A percentile compares a stretch with the other conserved stretches of the same genome.
Conservation (phyloP, 116 monocot genomes). For the Papilionanthe hybrid region DNA sequence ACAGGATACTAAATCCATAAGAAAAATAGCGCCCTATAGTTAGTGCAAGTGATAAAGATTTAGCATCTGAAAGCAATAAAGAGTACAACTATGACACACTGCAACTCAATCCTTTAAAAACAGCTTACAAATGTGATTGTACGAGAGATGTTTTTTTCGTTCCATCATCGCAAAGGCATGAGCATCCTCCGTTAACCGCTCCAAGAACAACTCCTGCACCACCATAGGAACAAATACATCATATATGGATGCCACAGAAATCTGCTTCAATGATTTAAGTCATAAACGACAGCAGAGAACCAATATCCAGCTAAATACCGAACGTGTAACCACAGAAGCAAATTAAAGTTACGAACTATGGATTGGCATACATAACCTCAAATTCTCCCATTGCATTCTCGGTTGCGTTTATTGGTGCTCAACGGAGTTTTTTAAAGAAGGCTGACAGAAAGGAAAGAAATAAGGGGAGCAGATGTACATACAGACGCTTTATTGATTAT, state of each 20-base stretch:
- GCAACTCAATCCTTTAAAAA: neutral
- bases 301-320: neutral
- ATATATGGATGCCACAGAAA: neutral
- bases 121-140: slow-evolving; percentile 44
- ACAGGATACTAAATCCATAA: neutral
- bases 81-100: neutral
- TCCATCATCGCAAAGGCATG: slow-evolving; percentile 18
- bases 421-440: neutral
- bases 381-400: neutral
- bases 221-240: neutral
- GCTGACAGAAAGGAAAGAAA: neutral
- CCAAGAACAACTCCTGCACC: slow-evolving; percentile 53
- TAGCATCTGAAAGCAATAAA: neutral
- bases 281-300: neutral
- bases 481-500: slow-evolving; percentile 61
- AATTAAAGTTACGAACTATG: neutral
- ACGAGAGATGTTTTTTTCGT: slow-evolving; percentile 31
- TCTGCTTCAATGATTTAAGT: neutral
- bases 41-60: neutral
- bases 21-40: neutral
- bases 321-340: neutral
- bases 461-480: neutral
- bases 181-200: slow-evolving; percentile 34
- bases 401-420: neutral
- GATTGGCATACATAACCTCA: neutral